Base-by-base conservation (phyloP, 352 stramenopile genomes). In the Globisporangium canariense region DNA sequence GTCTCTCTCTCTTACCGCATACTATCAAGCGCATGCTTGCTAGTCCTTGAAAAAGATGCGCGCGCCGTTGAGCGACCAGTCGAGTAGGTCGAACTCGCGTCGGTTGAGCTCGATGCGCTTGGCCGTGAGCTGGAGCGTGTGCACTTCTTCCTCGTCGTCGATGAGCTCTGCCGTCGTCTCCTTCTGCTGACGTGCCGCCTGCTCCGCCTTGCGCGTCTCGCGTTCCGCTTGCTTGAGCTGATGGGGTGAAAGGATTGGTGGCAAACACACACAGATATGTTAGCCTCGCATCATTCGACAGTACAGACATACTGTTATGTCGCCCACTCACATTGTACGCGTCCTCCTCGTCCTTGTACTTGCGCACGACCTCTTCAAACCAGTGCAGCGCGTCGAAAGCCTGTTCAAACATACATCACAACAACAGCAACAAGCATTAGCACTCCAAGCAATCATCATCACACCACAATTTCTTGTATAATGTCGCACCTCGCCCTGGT, bases 31-130 rank as follows among this genome's bases (percentile, higher is more conserved):
- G 25, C 25, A 28, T 28, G 25, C 25, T 28, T 28, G 1, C 45
- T 82, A 94, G 56, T 96, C 88, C 60, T 96, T 96, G 77, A 98
- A 98, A 68, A 98, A 98, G 70, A 98, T 96, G 16, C 86, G 82
- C 20, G 90, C 88, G 53, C 90, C 90, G 59, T 93, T 95, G 64
- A 97, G 83, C 61, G 89, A 95, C 86, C 89, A 97, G 62, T 94
- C 91, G 10, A 98, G 83, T 65, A 96, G 66, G 62, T 97, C 86
- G 59, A 94, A 95, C 68, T 97, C 91, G 52, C 86, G 85, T 28
- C 86, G 89, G 55, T 94, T 88, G 58, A 91, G 75, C 57, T 94
- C 82, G 52, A 97, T 93, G 54, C 87, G 83, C 66, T 96, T 96
- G 45, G 77, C 85, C 38, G 86, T 95, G 40, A 97, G 74, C 66